Conservation (phyloP, 441 rosid species). For the Gossypium aridum region DNA sequence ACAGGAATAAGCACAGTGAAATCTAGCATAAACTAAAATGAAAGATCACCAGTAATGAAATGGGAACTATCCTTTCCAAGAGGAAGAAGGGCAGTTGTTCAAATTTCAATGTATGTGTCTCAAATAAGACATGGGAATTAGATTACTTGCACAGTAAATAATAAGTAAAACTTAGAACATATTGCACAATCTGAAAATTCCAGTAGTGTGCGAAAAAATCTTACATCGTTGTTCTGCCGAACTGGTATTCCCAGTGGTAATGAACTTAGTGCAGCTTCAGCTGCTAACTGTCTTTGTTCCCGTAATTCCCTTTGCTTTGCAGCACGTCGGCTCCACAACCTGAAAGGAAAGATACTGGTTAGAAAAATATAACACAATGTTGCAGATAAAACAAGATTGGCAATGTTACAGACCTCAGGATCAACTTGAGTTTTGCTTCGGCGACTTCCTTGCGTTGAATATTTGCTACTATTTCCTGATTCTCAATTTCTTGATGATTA, state of each 20-base stretch:
- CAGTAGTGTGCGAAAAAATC: slow-evolving; percentile 18
- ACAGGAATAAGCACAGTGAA: slow-evolving; percentile 2
- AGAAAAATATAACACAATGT: slow-evolving; percentile 7
- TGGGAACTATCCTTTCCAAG: not conserved
- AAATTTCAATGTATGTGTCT: not conserved
- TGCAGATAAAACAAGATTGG: slow-evolving; percentile 8
- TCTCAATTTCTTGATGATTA: slow-evolving; percentile 33
- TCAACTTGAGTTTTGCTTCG: slow-evolving; percentile 74
- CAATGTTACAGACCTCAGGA: slow-evolving; percentile 56
- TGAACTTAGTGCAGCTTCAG: slow-evolving; percentile 68
- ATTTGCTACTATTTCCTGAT: slow-evolving; percentile 19
- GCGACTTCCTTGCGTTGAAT: slow-evolving; percentile 48
- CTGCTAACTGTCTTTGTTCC: slow-evolving; percentile 61
- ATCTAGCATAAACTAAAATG: not conserved
- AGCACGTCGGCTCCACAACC: slow-evolving; percentile 81
- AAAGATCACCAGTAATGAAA: not conserved
- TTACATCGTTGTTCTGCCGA: slow-evolving; percentile 51
- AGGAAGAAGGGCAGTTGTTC: not conserved
- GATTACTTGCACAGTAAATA: not conserved
- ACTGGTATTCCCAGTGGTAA: slow-evolving; percentile 75
- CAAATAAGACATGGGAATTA: not conserved
- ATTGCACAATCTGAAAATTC: not conserved
- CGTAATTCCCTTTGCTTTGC: slow-evolving; percentile 53
- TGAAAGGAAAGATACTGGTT: slow-evolving; percentile 24
- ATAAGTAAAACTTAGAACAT: not conserved